These are phyloP conservation scores for Alisma plantagoaquatica DNA, from an alignment of 106 monocot genomes.

Conservation along the genomic window DNA sequence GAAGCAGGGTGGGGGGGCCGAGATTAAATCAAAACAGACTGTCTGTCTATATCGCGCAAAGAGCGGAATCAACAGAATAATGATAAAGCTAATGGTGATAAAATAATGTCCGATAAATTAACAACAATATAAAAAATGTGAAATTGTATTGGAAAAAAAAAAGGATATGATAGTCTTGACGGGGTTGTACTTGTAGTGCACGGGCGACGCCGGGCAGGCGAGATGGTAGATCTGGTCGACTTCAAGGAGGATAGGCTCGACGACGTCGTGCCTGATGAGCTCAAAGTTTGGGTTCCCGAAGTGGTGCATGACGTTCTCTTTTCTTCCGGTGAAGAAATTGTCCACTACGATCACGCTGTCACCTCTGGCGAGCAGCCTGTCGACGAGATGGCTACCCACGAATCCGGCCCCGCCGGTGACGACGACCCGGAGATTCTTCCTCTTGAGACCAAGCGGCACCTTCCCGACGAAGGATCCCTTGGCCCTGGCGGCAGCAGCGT, in stretches of 20 bases:
- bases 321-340: slow-evolving; percentile 90
- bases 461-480: slow-evolving; percentile 46
- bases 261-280: slow-evolving; percentile 86
- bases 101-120: no score
- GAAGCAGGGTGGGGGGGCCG: no score
- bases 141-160: no score
- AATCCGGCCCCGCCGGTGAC: slow-evolving; percentile 89
- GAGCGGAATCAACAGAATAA: no score
- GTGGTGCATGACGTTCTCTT: slow-evolving; percentile 87
- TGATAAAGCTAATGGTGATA: no score
- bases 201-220: slow-evolving; percentile 88
- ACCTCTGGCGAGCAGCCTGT: slow-evolving; percentile 59
- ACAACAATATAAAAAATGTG: no score
- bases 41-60: no score
- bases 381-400: slow-evolving; percentile 81
- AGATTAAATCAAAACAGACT: no score
- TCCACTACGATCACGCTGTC: slow-evolving; percentile 87
- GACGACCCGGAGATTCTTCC: slow-evolving; percentile 51
- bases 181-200: slow-evolving; percentile 92
- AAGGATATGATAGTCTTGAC: slow-evolving; percentile 97
- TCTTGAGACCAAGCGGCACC: slow-evolving; percentile 63
- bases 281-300: slow-evolving; percentile 80
- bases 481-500: no score
- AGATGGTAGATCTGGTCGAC: slow-evolving; percentile 97
- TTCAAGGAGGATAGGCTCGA: slow-evolving; percentile 77